Conservation (phyloP, 2,329 filamentous ascomycete species). For the Calonectria honghensis region DNA sequence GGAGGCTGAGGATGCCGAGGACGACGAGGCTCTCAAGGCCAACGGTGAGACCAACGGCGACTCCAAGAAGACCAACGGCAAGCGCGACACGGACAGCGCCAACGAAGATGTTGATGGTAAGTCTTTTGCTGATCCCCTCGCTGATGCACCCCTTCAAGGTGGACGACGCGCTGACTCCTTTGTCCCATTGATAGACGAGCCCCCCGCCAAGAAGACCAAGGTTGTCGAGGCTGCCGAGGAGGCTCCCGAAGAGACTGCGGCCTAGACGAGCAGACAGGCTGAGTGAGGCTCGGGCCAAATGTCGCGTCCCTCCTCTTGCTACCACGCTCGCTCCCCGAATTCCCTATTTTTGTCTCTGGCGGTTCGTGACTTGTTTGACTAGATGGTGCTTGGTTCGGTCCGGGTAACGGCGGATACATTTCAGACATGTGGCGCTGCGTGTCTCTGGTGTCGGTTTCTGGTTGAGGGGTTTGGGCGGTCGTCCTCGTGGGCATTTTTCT, state of each 20-base stretch:
- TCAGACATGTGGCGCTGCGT: conserved; percentile 17
- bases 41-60: conserved; percentile 53
- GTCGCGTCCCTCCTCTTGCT: background rate
- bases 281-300: too few species aligned
- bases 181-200: conserved; percentile 19
- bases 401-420: conserved; percentile 19
- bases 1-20: conserved; percentile 54
- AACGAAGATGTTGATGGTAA: conserved; percentile 35
- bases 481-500: conserved; percentile 20
- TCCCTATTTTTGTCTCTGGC: conserved; percentile 23
- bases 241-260: conserved; percentile 42
- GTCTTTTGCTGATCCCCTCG: background rate
- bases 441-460: conserved; percentile 16
- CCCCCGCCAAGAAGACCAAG: conserved; percentile 39
- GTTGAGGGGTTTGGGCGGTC: conserved; percentile 26
- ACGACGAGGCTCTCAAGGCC: conserved; percentile 52
- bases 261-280: conserved; percentile 5
- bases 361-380: conserved; percentile 32
- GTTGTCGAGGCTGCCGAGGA: conserved; percentile 50
- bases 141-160: background rate
- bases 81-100: conserved; percentile 33
- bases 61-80: conserved; percentile 49
- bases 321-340: conserved; percentile 16
- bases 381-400: conserved; percentile 36
- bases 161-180: conserved; percentile 18